Conservation (phyloP, 176 grass and related monocot genomes). For the Eleusine coracana region DNA sequence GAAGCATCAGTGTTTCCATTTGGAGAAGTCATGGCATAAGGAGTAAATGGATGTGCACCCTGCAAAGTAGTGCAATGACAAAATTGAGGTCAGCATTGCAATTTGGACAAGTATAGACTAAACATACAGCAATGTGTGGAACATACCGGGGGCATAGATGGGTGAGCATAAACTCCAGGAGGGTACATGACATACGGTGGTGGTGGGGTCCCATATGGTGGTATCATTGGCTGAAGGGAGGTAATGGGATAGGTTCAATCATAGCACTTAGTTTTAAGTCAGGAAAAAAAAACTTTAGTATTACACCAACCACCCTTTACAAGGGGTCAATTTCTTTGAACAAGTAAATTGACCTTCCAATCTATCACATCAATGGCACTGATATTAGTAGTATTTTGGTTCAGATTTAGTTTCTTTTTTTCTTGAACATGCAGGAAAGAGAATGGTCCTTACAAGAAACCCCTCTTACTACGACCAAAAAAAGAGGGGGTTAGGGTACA, state of each 20-base stretch:
- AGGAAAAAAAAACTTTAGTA: constrained; percentile 4
- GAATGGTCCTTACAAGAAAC: no score
- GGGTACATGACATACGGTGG: constrained; percentile 91
- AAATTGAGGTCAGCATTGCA: constrained; percentile 31
- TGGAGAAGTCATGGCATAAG: constrained; percentile 65
- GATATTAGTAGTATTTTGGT: not conserved
- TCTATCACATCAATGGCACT: not conserved
- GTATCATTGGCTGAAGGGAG: constrained; percentile 75
- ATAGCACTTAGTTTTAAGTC: not conserved
- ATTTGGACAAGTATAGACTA: constrained; percentile 22
- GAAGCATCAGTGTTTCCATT: constrained; percentile 73
- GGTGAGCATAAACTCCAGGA: constrained; percentile 93
- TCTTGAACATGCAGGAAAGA: no score
- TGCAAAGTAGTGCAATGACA: constrained; percentile 46
- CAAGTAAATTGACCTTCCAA: constrained; percentile 28
- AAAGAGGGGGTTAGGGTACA: no score
- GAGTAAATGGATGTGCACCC: constrained; percentile 83
- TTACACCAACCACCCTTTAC: not conserved
- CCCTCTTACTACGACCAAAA: no score
- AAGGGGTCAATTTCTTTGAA: not conserved
- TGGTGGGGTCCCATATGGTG: constrained; percentile 76
- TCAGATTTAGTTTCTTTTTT: not conserved
- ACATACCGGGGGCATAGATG: constrained; percentile 82
- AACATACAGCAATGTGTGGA: constrained; percentile 33
- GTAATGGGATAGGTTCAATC: constrained; percentile 18